phyloP scores from a whole-genome alignment of 441 rosid species.

The Aquilaria agallochum region DNA sequence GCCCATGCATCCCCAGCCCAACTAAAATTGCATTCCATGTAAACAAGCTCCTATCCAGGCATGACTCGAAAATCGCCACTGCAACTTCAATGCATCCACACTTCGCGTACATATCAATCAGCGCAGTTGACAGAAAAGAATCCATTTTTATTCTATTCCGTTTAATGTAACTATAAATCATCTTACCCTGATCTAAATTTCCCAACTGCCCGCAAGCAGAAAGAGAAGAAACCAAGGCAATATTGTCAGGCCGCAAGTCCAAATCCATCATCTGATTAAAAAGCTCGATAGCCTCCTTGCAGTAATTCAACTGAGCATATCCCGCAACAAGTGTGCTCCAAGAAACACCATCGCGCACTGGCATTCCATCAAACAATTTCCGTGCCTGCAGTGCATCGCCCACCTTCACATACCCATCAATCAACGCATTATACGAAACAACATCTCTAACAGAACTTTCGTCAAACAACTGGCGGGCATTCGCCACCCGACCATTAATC shows the following conservation, averaged over 20 bases:
- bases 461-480: slow-evolving; percentile 41
- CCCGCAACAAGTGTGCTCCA: slow-evolving; percentile 69
- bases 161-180: slow-evolving; percentile 36
- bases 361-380: slow-evolving; percentile 47
- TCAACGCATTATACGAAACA: slow-evolving; percentile 51
- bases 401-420: slow-evolving; percentile 45
- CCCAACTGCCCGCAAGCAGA: slow-evolving; percentile 78
- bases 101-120: slow-evolving; percentile 66
- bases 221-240: slow-evolving; percentile 58
- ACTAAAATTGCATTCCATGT: slow-evolving; percentile 72
- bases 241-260: slow-evolving; percentile 39
- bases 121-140: slow-evolving; percentile 55
- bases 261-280: slow-evolving; percentile 41
- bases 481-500: not conserved
- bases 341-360: slow-evolving; percentile 48
- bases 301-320: slow-evolving; percentile 36
- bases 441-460: slow-evolving; percentile 46
- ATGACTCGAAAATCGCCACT: slow-evolving; percentile 37
- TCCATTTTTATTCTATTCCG: slow-evolving; percentile 31
- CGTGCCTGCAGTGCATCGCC: slow-evolving; percentile 44
- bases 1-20: slow-evolving; percentile 69
- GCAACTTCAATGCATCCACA: slow-evolving; percentile 53
- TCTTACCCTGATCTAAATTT: slow-evolving; percentile 45
- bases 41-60: slow-evolving; percentile 37
- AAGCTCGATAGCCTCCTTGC: slow-evolving; percentile 40